Base-by-base conservation (phyloP, 2,329 filamentous ascomycete species). In the Aspergillaceae sp. region DNA sequence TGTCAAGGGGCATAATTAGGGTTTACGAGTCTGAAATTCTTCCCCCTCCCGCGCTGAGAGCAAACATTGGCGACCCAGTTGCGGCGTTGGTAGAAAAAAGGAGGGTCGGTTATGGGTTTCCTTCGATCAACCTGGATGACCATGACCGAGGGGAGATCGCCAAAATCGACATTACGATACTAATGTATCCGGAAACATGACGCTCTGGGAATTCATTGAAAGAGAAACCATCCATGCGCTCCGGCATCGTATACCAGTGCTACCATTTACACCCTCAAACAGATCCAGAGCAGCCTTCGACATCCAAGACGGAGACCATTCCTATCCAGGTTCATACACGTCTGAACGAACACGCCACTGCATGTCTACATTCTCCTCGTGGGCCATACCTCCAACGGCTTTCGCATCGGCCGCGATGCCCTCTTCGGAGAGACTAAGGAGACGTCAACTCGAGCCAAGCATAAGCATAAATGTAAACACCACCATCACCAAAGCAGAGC, bases 311-410 rank as follows among this genome's bases (percentile, higher is more conserved):
- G 30, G 30, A 47, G n/a, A 29, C 9, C 26, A 30, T 64, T 5
- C 53, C 60, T 1, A 54, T 67, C 27, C 43, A 48, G 4, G 53
- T 61, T 7, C 59, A 60, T 46, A 1, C 19, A 58, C 57, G 0
- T 70, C 71, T 7, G 70, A 76, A 52, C 54, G 64, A 26, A 74
- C 73, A 1, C 55, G 62, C 7, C 65, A 73, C 37, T 62, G 61
- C 7, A 71, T 4, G 59, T 74, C 33, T 81, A 80, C 47, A 56
- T 82, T 19, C 67, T 82, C 10, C 61, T 81, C 9, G 73, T 80
- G 8, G 77, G 77, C 1, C 74, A 74, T 27, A 74, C 70, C 1
- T 63, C 64, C 0, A 69, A 64, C 0, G 72, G 72, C 1, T 70
- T 74, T 48, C 68, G 63, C 30, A 63, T 82, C 7, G 78, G 73